phyloP scores from a whole-genome alignment of 108 stramenopile genomes.

The Nannochloropsis oceanica region DNA sequence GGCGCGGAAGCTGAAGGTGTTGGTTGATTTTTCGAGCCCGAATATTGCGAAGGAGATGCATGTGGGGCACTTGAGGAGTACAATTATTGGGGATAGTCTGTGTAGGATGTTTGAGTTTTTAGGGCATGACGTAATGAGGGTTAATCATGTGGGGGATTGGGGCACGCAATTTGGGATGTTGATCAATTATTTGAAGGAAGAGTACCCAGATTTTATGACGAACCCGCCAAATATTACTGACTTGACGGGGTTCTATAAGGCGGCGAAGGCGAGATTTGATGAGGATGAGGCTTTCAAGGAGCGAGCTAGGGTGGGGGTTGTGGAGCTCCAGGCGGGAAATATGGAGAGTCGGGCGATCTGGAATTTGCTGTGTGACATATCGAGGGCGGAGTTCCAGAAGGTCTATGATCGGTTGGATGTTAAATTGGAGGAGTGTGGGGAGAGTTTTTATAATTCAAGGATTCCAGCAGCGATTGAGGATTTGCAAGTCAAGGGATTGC shows the following conservation, averaged over 20 bases:
- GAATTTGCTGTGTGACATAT: constrained; percentile 82
- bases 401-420: constrained; percentile 92
- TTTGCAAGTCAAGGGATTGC: constrained; percentile 36
- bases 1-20: constrained; percentile 39
- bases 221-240: constrained; percentile 38
- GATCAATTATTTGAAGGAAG: constrained; percentile 90
- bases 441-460: constrained; percentile 96
- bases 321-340: constrained; percentile 88
- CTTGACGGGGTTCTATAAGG: constrained; percentile 94
- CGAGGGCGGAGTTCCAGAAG: constrained; percentile 72
- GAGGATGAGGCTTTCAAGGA: constrained; percentile 83
- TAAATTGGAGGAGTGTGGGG: constrained; percentile 74
- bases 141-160: constrained; percentile 99
- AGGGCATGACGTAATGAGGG: constrained; percentile 64
- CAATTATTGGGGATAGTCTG: constrained; percentile 93
- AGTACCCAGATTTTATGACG: constrained; percentile 69
- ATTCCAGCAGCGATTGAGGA: constrained; percentile 84
- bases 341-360: constrained; percentile 68
- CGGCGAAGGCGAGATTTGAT: constrained; percentile 69
- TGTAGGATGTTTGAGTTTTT: constrained; percentile 84
- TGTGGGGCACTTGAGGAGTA: constrained; percentile 93
- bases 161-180: constrained; percentile 99
- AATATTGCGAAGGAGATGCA: constrained; percentile 99
- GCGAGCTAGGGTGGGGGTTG: constrained; percentile 53
- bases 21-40: constrained; percentile 94